Percentiles rank a stretch among this genome's conserved stretches.
These are phyloP conservation scores for Neoscytalidium dimidiatum DNA, from an alignment of 2,329 filamentous ascomycete species.

Conservation along the genomic window DNA sequence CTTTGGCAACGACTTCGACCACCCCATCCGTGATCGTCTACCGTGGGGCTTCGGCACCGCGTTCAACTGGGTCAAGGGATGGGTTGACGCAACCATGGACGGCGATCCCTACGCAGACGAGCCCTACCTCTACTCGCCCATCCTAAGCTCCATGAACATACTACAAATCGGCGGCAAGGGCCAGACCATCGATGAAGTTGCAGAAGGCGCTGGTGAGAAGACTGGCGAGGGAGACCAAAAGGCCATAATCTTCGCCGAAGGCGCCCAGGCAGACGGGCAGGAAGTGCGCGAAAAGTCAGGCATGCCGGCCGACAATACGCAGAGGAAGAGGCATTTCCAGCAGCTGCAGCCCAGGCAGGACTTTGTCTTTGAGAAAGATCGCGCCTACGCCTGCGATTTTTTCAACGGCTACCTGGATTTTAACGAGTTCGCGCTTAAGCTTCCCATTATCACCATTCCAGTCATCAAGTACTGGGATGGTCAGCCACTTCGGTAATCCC, in stretches of 20 bases:
- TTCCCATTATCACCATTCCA: slow-evolving; percentile 72
- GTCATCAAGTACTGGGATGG: slow-evolving; percentile 82
- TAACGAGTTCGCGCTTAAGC: slow-evolving; percentile 68
- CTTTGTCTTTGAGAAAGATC: slow-evolving; percentile 64
- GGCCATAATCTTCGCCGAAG: slow-evolving; percentile 57
- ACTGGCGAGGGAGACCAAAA: slow-evolving; percentile 69
- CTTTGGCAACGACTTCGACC: slow-evolving; percentile 95
- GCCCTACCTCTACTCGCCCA: slow-evolving; percentile 83
- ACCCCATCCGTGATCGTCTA: slow-evolving; percentile 81
- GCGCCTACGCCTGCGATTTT: slow-evolving; percentile 70
- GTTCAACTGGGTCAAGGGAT: slow-evolving; percentile 83
- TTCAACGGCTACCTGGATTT: slow-evolving; percentile 94
- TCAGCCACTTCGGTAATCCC: slow-evolving; percentile 69
- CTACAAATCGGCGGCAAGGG: slow-evolving; percentile 62
- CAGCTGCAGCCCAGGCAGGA: slow-evolving; percentile 54
- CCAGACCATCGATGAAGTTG: slow-evolving; percentile 38
- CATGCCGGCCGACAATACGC: slow-evolving; percentile 43
- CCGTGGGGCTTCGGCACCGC: slow-evolving; percentile 86
- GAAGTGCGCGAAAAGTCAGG: slow-evolving; percentile 40
- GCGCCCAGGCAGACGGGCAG: slow-evolving; percentile 48
- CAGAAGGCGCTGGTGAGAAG: slow-evolving; percentile 54
- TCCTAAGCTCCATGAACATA: slow-evolving; percentile 77
- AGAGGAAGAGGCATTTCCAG: slow-evolving; percentile 63
- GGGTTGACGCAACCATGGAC: slow-evolving; percentile 86
- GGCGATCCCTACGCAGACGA: slow-evolving; percentile 86